Base-by-base conservation (phyloP, 1,139 yeast species). In the Taiozyma sp. region DNA sequence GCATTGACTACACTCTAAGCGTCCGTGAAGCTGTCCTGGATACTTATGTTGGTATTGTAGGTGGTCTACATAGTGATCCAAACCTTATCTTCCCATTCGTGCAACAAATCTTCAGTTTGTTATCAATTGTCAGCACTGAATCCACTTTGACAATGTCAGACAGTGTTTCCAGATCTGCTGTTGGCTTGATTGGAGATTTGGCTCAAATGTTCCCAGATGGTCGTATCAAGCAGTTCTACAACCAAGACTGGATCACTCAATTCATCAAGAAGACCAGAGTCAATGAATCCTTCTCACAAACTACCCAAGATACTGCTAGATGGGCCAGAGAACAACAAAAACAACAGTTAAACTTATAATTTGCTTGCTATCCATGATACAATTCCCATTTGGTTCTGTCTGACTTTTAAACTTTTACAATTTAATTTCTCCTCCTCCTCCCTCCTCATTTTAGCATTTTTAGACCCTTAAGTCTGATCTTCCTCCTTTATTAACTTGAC, bases 1-100 rank as follows among this genome's bases (percentile, higher is more conserved):
- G 91, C 27, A 75, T 84, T 54, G 97, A 92, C 58, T 90, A 88
- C 62, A 79, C 86, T 44, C 73, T 82, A 57, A 76, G 76, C 51
- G 81, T 93, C 48, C 83, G 86, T 61, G 97, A 91, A 70, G 78
- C 98, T 8, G 92, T 92, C 14, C 77, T 93, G 63, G 98, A 93
- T 68, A 92, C 97, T 46, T 93, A 90, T 68, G 96, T 92, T 43
- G 99, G 99, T 55, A 84, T 93, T 51, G 91, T 92, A 52, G 92
- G 96, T 44, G 98, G 98, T 13, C 71, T 90, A 61, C 81, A 82
- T 51, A 84, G 79, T 49, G 70, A 74, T 36, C 90, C 97, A n/a
- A 80, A 79, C 48, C 78, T 80, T 28, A 70, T 93, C 49, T 75
- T 69, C 57, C 87, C 85, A 45, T 87, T 79, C 65, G 79, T 88